Percentiles rank a stretch among this genome's conserved stretches.
phyloP scores from a whole-genome alignment of 169 alveolate species.

The Amoebophrya sp. region DNA sequence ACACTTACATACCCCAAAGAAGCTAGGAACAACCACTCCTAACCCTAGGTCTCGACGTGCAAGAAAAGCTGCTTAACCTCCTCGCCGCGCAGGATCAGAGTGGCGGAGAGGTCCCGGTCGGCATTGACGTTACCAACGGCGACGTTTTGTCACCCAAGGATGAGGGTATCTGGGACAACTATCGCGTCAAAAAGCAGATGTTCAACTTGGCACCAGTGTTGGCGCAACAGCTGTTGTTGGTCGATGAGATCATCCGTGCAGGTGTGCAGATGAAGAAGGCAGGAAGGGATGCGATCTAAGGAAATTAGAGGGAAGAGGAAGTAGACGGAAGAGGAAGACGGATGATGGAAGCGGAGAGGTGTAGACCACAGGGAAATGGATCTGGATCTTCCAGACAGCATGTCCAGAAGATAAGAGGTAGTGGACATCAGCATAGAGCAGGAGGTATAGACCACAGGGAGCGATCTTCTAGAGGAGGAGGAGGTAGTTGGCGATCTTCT shows the following conservation, averaged over 20 bases:
- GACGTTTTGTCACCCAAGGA: slow-evolving; percentile 82
- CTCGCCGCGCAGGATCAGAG: slow-evolving; percentile 73
- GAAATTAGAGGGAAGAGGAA: no score
- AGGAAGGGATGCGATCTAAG: no score
- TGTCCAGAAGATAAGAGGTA: no score
- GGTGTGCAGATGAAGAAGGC: slow-evolving; percentile 84
- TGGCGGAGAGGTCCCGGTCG: slow-evolving; percentile 79
- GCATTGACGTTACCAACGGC: slow-evolving; percentile 89
- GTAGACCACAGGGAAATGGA: no score
- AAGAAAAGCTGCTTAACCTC: slow-evolving; percentile 79
- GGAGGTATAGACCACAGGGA: no score
- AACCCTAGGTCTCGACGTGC: slow-evolving; percentile 38
- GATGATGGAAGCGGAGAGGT: no score
- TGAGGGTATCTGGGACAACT: slow-evolving; percentile 90
- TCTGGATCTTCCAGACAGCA: no score
- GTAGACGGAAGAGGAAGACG: no score
- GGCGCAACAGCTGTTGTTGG: slow-evolving; percentile 93
- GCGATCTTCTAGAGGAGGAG: no score
- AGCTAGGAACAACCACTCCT: not conserved
- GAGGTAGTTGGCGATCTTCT: no score
- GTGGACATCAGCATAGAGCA: no score
- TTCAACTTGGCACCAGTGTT: slow-evolving; percentile 93
- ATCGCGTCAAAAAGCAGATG: slow-evolving; percentile 88
- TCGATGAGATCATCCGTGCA: slow-evolving; percentile 95
- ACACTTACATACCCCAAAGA: no score